phyloP scores from a whole-genome alignment of 2,329 filamentous ascomycete genomes.

The Fusarium haematococcum region DNA sequence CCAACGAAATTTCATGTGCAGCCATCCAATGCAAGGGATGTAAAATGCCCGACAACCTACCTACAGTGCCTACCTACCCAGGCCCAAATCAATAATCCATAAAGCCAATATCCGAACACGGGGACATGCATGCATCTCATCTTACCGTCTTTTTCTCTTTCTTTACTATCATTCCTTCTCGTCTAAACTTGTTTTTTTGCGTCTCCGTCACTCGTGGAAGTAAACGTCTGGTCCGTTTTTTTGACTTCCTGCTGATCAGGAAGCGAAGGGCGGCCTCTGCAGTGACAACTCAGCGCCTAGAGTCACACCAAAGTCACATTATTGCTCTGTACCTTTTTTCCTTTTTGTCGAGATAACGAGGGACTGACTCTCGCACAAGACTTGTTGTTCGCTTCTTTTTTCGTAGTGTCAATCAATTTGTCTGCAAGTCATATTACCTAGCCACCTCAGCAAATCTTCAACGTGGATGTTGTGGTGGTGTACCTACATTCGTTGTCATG shows the following conservation, averaged over 20 bases:
- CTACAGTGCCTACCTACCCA: not conserved
- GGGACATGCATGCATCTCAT: conserved; percentile 16
- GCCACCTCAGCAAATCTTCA: not conserved
- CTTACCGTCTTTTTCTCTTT: not conserved
- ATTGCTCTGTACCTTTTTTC: not conserved
- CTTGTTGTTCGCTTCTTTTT: not conserved
- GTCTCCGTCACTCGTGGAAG: conserved; percentile 31
- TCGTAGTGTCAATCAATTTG: not conserved
- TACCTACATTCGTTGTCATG: conserved; percentile 5
- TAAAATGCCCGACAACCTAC: conserved; percentile 13
- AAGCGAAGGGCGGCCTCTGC: conserved; percentile 27
- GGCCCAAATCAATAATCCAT: not conserved
- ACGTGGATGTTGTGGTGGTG: conserved; percentile 2
- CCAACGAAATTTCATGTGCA: conserved; percentile 5
- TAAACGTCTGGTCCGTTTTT: conserved; percentile 32
- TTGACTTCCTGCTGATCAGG: conserved; percentile 3
- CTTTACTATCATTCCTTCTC: not conserved
- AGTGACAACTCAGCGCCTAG: conserved; percentile 44
- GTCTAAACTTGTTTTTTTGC: conserved; percentile 10
- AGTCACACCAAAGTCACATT: conserved; percentile 30
- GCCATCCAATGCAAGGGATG: not conserved
- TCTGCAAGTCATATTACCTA: conserved; percentile 28
- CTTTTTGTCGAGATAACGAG: not conserved
- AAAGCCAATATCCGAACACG: conserved; percentile 29
- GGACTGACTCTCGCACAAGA: not conserved